Evolutionary conservation across 2,329 filamentous ascomycete genomes (phyloP).

Genomic region (Nannizziopsis barbatae): DNA sequence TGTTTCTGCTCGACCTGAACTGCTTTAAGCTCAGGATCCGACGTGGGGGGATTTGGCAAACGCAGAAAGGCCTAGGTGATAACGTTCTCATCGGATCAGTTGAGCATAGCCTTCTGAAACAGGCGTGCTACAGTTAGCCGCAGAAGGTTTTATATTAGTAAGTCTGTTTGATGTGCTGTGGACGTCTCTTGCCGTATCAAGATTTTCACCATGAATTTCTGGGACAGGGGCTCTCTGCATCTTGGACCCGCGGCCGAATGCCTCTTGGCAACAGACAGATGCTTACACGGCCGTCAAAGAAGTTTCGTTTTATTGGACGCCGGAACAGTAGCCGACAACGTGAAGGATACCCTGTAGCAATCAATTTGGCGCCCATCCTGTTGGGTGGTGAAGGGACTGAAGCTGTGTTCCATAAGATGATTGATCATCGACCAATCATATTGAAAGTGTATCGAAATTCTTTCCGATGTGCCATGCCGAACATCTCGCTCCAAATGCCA

Average conservation of each 20-base stretch:
- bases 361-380: not conserved
- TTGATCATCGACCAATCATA: not conserved
- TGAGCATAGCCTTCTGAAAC: conserved; percentile 7
- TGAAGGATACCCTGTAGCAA: not conserved
- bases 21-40: conserved; percentile 19
- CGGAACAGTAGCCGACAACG: conserved; percentile 1
- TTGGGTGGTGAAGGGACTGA: not conserved
- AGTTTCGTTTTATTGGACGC: conserved; percentile 21
- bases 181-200: not conserved
- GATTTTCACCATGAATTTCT: conserved; percentile 10
- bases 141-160: conserved; percentile 35
- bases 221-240: conserved; percentile 34
- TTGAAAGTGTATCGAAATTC: not conserved
- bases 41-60: conserved; percentile 27
- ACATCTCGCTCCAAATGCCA: not conserved
- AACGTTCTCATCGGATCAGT: conserved; percentile 28
- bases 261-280: conserved; percentile 27
- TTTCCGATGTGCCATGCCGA: conserved; percentile 1
- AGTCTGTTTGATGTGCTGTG: conserved; percentile 13
- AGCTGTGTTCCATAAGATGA: no score
- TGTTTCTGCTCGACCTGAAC: conserved; percentile 34
- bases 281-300: conserved; percentile 30
- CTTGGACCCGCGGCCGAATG: conserved; percentile 29
- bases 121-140: conserved; percentile 26
- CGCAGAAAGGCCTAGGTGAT: conserved; percentile 28